Percentiles rank a stretch among this genome's conserved stretches.
These are phyloP conservation scores for Alternaria viburni DNA, from an alignment of 2,329 filamentous ascomycete species.

Conservation along the genomic window DNA sequence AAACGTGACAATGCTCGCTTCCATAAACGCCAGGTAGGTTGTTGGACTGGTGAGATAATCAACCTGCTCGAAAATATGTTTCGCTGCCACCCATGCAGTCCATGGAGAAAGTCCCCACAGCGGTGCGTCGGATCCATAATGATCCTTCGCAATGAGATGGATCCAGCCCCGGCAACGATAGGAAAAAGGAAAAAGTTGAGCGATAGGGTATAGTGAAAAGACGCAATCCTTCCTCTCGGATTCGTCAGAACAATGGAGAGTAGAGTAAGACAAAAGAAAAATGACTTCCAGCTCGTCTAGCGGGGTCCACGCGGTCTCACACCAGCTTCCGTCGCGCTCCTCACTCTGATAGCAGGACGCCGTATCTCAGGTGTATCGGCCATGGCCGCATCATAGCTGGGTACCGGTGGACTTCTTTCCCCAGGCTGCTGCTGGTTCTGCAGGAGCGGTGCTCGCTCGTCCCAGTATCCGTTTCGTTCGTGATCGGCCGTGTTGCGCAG, in stretches of 20 bases:
- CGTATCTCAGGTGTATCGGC: constrained; percentile 63
- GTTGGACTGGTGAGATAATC: too few relatives aligned
- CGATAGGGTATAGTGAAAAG: constrained; percentile 11
- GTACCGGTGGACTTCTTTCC: constrained; percentile 68
- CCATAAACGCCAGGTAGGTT: constrained; percentile 2
- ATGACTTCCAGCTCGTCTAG: constrained; percentile 5
- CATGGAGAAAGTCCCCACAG: not conserved
- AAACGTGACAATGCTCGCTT: constrained; percentile 8
- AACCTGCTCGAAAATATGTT: too few relatives aligned
- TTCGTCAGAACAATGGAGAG: not conserved
- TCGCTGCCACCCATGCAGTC: not conserved
- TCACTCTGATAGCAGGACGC: constrained; percentile 30
- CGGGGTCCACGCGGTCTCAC: constrained; percentile 22
- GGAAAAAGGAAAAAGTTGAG: not conserved
- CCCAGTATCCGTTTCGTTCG: constrained; percentile 49
- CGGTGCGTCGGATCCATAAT: not conserved
- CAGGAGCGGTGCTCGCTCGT: constrained; percentile 58
- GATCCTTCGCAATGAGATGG: not conserved
- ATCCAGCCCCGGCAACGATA: not conserved
- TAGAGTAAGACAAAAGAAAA: constrained; percentile 20
- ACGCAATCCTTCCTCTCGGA: not conserved
- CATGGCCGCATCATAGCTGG: constrained; percentile 81
- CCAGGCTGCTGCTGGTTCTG: constrained; percentile 29
- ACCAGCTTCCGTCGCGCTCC: constrained; percentile 32
- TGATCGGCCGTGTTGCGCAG: constrained; percentile 62